Conservation (phyloP, 2,329 filamentous ascomycete genomes). For the Parascedosporium putredinis region DNA sequence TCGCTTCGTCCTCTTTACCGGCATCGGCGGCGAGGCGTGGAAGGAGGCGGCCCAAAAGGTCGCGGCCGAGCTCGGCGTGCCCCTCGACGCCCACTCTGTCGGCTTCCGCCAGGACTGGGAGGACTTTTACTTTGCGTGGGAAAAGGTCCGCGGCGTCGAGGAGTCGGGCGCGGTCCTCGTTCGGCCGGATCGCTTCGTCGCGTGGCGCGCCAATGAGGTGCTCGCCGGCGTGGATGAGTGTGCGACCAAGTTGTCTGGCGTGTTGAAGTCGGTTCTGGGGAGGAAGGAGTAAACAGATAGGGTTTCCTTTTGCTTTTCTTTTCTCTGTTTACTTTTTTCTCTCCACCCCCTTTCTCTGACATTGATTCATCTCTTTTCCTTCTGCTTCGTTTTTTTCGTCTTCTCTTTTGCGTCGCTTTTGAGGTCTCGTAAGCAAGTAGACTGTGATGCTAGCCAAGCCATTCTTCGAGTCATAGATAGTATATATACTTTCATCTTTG, state of each 20-base stretch:
- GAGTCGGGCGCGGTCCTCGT: constrained; percentile 49
- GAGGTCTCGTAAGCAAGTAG: no score
- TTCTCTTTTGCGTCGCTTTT: no score
- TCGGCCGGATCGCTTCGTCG: constrained; percentile 48
- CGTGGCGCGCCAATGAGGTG: constrained; percentile 30
- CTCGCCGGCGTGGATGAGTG: constrained; percentile 2
- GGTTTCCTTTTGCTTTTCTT: no score
- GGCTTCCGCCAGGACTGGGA: constrained; percentile 50
- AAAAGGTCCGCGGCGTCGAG: constrained; percentile 36
- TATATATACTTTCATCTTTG: no score
- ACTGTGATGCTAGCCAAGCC: no score
- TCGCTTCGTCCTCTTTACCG: constrained; percentile 37
- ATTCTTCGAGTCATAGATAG: no score
- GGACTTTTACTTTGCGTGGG: constrained; percentile 54
- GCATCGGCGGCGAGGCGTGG: constrained; percentile 47
- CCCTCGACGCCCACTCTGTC: constrained; percentile 39
- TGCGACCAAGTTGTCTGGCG: constrained; percentile 5
- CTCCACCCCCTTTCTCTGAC: no score
- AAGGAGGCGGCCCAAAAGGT: constrained; percentile 34
- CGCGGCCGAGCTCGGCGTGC: constrained; percentile 27
- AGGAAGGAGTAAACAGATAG: no score
- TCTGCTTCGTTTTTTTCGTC: no score
- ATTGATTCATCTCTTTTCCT: no score
- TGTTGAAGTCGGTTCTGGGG: constrained; percentile 9
- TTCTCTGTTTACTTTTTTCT: no score